Base-by-base conservation (phyloP, 495 filamentous ascomycete species). In the Beverwykella pulmonaria region DNA sequence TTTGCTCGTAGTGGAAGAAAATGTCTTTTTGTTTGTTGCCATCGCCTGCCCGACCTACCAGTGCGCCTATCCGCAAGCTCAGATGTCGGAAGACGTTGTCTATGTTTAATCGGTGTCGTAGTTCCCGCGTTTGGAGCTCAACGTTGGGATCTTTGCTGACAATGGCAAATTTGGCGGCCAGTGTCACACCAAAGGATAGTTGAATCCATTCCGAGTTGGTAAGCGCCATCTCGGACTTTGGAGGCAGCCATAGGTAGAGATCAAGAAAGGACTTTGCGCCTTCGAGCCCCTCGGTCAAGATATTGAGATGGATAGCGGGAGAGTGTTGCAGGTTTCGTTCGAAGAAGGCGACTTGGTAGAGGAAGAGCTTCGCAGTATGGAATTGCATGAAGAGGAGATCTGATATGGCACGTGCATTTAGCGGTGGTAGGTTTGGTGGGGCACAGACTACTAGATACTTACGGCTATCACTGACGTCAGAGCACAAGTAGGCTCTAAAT, bases 261-360 rank as follows among this genome's bases (percentile, higher is more conserved):
- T 64, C 62, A 4, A 70, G 61, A 25, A 70, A 64, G 3, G 54
- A 58, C 30, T 61, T 65, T 10, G 67, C 67, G 1, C 49, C 29
- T 39, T 61, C 61, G 8, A 70, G 54, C 6, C 67, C 67, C 41
- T 61, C 67, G 36, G 46, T 46, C 10, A 70, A 52, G 23, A 62
- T 66, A n/a, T 39, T 55, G 23, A 65, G 20, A 17, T 64, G 27
- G 1, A 63, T 26, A 10, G 55, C 36, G n/a, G 62, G 62, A 17
- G n/a, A 47, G n/a, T 59, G 61, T 20, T 65, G 61, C 1, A 70
- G 49, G 19, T 58, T 49, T 4, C 62, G 67, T 32, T 70, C 67
- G 50, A 70, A 65, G 36, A 70, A 64, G 52, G 52, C 44, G 27
- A 70, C 56, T 53, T 70, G 67, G 62, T 70, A 66, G 14, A 70